Percentiles rank a stretch among this genome's conserved stretches.
phyloP scores from a whole-genome alignment of 2,329 filamentous ascomycete species.

The Hymenoscyphus fructigenus region DNA sequence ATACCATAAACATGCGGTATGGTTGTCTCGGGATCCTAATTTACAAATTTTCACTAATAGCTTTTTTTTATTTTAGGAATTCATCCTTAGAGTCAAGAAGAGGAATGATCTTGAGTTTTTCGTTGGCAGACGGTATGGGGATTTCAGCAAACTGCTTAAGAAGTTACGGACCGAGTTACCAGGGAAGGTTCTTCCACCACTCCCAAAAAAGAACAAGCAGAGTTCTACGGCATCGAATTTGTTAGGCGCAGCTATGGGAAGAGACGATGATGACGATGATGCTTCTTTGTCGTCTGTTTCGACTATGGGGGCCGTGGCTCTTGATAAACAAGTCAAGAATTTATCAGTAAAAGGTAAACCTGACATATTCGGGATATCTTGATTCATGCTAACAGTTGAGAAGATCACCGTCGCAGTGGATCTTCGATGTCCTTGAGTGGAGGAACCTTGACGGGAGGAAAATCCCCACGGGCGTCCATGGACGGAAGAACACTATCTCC shows the following conservation, averaged over 20 bases:
- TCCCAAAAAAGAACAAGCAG: conserved; percentile 90
- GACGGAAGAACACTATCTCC: conserved; percentile 39
- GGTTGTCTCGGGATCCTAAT: conserved; percentile 34
- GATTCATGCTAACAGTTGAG: conserved; percentile 15
- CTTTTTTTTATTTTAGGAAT: conserved; percentile 65
- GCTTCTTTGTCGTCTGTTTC: conserved; percentile 67
- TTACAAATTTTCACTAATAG: conserved; percentile 2
- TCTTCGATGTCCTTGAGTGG: conserved; percentile 38
- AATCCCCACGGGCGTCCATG: conserved; percentile 45
- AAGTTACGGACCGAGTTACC: conserved; percentile 80
- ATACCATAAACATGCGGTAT: conserved; percentile 86
- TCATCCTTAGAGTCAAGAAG: conserved; percentile 81
- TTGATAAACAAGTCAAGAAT: conserved; percentile 32
- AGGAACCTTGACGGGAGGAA: conserved; percentile 36
- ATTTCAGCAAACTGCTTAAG: conserved; percentile 80
- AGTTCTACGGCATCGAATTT: conserved; percentile 64
- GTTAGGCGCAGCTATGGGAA: conserved; percentile 51
- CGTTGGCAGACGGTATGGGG: conserved; percentile 82
- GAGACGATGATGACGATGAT: conserved; percentile 67
- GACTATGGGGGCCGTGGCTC: conserved; percentile 27
- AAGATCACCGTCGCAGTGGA: conserved; percentile 41
- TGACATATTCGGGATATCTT: background rate
- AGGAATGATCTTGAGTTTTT: conserved; percentile 74
- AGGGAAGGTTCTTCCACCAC: conserved; percentile 80
- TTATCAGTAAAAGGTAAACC: conserved; percentile 45